Percentiles rank a stretch among this genome's conserved stretches.
These are phyloP conservation scores for Penicillium sp. DNA, from an alignment of 2,329 filamentous ascomycete species.

Conservation along the genomic window DNA sequence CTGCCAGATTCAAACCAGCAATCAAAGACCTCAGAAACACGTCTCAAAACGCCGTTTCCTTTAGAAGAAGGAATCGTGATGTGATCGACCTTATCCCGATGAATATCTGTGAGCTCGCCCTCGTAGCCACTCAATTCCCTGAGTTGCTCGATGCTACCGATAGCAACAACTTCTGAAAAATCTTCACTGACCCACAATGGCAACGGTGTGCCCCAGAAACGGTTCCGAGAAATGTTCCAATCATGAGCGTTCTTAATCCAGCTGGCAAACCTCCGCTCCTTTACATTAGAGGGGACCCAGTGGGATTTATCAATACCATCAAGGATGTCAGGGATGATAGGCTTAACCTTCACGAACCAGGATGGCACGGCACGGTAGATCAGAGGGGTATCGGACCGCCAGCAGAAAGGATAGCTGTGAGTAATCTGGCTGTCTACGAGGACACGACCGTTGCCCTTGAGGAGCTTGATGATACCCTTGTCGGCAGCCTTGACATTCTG, in stretches of 20 bases:
- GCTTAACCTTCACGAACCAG: slow-evolving; percentile 89
- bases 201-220: slow-evolving; percentile 93
- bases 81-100: slow-evolving; percentile 87
- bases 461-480: slow-evolving; percentile 85
- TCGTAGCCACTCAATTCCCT: slow-evolving; percentile 81
- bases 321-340: slow-evolving; percentile 84
- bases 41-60: slow-evolving; percentile 77
- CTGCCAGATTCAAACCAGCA: slow-evolving; percentile 97
- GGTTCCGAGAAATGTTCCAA: slow-evolving; percentile 92
- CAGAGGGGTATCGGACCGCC: slow-evolving; percentile 88
- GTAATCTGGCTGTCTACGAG: slow-evolving; percentile 82
- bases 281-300: slow-evolving; percentile 89
- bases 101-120: slow-evolving; percentile 79
- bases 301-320: slow-evolving; percentile 83
- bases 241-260: slow-evolving; percentile 91
- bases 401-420: slow-evolving; percentile 93
- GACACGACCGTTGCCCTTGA: slow-evolving; percentile 73
- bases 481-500: slow-evolving; percentile 90
- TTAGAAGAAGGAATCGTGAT: slow-evolving; percentile 90
- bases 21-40: slow-evolving; percentile 87
- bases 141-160: slow-evolving; percentile 81
- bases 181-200: slow-evolving; percentile 92
- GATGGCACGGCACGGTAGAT: slow-evolving; percentile 90
- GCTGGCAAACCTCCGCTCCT: slow-evolving; percentile 84
- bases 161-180: slow-evolving; percentile 77